Base-by-base conservation (phyloP, 164 flowering plant species). In the Berberis vulgaris region DNA sequence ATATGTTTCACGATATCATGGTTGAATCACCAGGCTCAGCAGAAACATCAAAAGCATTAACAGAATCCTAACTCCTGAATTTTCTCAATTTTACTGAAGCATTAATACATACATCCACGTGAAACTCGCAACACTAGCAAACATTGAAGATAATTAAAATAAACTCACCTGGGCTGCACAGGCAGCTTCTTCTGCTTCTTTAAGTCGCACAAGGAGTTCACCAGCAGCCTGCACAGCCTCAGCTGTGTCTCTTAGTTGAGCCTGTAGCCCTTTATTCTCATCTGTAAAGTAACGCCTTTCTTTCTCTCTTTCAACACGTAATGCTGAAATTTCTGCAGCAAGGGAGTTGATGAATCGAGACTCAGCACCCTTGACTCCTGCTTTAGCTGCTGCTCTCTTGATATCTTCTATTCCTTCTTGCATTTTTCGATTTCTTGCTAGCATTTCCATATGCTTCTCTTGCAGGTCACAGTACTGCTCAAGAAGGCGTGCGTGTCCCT, bases 201-300 rank as follows among this genome's bases (percentile, higher is more conserved):
- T 91, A 45, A 94, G 89, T 49, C 97, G 82, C 56, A 88, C 96
- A 60, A 91, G 86, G 53, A 95, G 74, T 70, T 94, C 99, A 9
- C 99, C 94, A 52, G 99, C 99, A 57, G 99, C 99, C 66, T 91
- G 96, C 46, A 95, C 92, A 66, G 99, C 97, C 72, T 94, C 99
- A 66, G 92, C 97, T 49, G 99, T 95, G 76, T 95, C 99, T 68
- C 88, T 77, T 65, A 95, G 68, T 71, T 95, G 97, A 67, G 92
- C 76, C 61, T 84, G 90, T 60, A 95, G 94, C 38, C 84, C 91
- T 74, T 73, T 91, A 62, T 83, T 91, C 76, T 95, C 97, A 69
- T 91, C 96, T 76, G 84, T 86, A 53, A 83, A 68, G 64, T 87
- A 82, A 42, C 80, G 72, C 64, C 85, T 86, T 71, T 91, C 99